These are phyloP conservation scores for Amyloporia xantha DNA, from an alignment of 768 basidiomycete genomes.

Conservation along the genomic window DNA sequence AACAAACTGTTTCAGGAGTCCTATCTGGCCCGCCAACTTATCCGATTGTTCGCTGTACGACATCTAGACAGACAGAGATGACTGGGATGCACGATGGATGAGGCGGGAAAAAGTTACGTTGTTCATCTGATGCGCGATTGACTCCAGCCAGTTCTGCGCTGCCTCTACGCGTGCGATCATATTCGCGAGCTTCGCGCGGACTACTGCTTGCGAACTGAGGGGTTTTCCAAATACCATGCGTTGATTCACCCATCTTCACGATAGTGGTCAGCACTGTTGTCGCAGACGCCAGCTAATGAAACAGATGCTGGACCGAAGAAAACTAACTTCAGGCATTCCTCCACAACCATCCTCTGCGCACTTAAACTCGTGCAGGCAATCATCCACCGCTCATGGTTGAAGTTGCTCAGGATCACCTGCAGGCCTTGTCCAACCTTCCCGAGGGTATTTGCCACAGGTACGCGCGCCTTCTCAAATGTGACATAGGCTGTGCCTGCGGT, in stretches of 20 bases:
- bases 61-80: slow-evolving; percentile 48
- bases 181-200: slow-evolving; percentile 76
- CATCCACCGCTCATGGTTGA: slow-evolving; percentile 91
- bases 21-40: slow-evolving; percentile 84
- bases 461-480: slow-evolving; percentile 72
- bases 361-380: slow-evolving; percentile 64
- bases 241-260: slow-evolving; percentile 75
- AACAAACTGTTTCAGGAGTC: slow-evolving; percentile 78
- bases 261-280: not conserved
- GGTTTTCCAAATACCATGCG: slow-evolving; percentile 90
- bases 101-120: slow-evolving; percentile 40
- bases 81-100: not conserved
- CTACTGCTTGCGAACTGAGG: slow-evolving; percentile 74
- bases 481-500: slow-evolving; percentile 89
- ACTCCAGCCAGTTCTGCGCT: slow-evolving; percentile 86
- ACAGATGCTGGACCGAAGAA: not conserved
- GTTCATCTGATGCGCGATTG: slow-evolving; percentile 88
- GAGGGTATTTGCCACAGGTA: slow-evolving; percentile 83
- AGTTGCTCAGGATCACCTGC: slow-evolving; percentile 76
- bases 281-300: too few species aligned
- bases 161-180: slow-evolving; percentile 91
- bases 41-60: slow-evolving; percentile 76
- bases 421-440: slow-evolving; percentile 82
- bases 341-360: slow-evolving; percentile 75
- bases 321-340: slow-evolving; percentile 80